Evolutionary conservation across 2,329 filamentous ascomycete species (phyloP), one percentile per base, ranked within the genome.

Genomic region (Pseudopyrenochaeta lycopersici): DNA sequence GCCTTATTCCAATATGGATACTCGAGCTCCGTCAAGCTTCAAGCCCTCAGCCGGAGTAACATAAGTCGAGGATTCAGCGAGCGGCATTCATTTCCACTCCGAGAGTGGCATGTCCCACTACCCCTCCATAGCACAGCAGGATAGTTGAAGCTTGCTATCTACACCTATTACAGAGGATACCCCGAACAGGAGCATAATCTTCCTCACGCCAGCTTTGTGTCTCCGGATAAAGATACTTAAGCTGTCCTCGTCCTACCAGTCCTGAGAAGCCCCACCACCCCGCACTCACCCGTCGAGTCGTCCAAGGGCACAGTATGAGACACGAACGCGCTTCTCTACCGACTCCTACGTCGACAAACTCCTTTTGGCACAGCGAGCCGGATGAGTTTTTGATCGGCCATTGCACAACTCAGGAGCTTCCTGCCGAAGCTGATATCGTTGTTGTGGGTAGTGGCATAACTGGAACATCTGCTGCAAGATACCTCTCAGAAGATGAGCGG

Each of bases 391-490:
- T 94, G 4, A 75, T 86, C 0, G 87, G 87, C n/a, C 87, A 92
- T 67, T 83, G 85, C 14, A 88, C 88, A 0, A 92, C 90, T 0
- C 67, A 78, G 1, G 76, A 84, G 6, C 78, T 93, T 18, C 90
- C 90, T 1, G 64, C 74, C 2, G 76, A 80, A 40, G 87, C 87
- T 0, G 89, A 92, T 72, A 82, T 91, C 3, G 84, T 92, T 4
- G 82, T 94, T 20, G 80, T 94, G 4, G 90, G 90, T 33, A 90
- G 85, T 66, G 90, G 90, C 20, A 90, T 94, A 63, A 90, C 89
- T 1, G 90, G 90, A n/a, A 78, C 87, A 1, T 90, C 89, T 73
- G 88, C 87, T 0, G 89, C 89, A 3, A 82, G 85, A 58, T 86
- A 85, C 67, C 78, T 91, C 46, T 56, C 68, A 55, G 74, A 83